Evolutionary conservation across 257 asterid genomes (phyloP), one percentile per base, ranked within the genome.

Genomic region (Prunella vulgaris): DNA sequence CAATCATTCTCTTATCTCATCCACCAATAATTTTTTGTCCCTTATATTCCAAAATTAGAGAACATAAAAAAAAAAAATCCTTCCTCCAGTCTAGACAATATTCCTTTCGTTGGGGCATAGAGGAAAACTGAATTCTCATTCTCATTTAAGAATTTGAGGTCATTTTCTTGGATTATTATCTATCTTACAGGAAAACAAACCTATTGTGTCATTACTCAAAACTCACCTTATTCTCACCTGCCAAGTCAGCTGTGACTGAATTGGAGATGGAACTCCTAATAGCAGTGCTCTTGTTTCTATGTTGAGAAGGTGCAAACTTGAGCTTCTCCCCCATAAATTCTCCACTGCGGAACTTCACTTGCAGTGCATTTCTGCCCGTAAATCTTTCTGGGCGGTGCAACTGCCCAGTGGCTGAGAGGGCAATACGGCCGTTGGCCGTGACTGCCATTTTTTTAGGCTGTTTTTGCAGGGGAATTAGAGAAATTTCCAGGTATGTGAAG

Each of bases 151-250:
- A 30, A 30, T 30, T 30, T 30, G 33, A 30, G 40, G 53, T 30
- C 25, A 59, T 44, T 46, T 56, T 28, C 35, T 22, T 20, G 13
- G 33, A 49, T n/a, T n/a, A n/a, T n/a, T 33, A 2, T 60, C 49
- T 59, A n/a, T n/a, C 21, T 46, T 5, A 15, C 53, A 46, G 20
- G 53, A 18, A 51, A 9, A 17, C 56, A 30, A 30, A 30, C 20
- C 8, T 14, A n/a, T 46, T 8, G 24, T 48, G 22, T 5, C 24
- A 15, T n/a, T n/a, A 48, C 21, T 18, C 44, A 52, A 46, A 76
- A 72, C 95, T 87, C 85, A 93, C 98, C 98, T 90, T 90, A 40
- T 76, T 68, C 93, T 85, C 92, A 76, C 85, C 92, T 80, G 88
- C 85, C 68, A 82, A 49, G 77, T 84, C 89, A 76, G 92, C 74